Evolutionary conservation across 2,329 filamentous ascomycete species (phyloP), one percentile per base, ranked within the genome.

Genomic region (Aureobasidium subglaciale): DNA sequence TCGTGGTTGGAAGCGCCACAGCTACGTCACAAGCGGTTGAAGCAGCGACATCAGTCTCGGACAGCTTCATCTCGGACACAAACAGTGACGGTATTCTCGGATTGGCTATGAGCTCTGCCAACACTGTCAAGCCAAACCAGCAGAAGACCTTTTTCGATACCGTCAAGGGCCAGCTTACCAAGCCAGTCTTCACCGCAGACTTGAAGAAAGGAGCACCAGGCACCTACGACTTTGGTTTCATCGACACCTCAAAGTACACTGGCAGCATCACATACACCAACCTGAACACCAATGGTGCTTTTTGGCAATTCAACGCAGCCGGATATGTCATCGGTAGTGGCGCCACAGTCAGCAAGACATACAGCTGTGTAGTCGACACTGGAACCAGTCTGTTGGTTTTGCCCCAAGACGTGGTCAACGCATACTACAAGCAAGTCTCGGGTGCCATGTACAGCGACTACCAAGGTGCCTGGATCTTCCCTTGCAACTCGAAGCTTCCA

Each of bases 281-380:
- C 5, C 77, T 85, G 29, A 75, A 84, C 65, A 76, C 64, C 55
- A 73, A 75, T 16, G 75, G 85, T 56, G 80, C 82, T 2, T 86
- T 79, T 73, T 88, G 85, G 85, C 70, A 77, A 56, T 79, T 87
- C 67, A 76, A 71, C 22, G 72, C 80, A 7, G 72, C 73, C 24
- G 81, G 78, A 16, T 85, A 83, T 70, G 71, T 71, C 35, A 65
- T 85, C 53, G 83, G 81, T 56, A 66, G 66, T 59, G 65, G 65
- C 50, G 58, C 60, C 56, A 58, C 58, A 42, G 61, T 71, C 68
- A 70, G 72, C 55, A 63, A 67, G 29, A 64, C 69, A 59, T 76
- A 82, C 67, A 62, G 67, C 41, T 78, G 75, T 61, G 87, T 88
- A 65, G 81, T 82, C 63, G 85, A 88, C 71, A 88, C 85, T 1